phyloP scores from a whole-genome alignment of 306 rosid species.

The Sindora glabra region DNA sequence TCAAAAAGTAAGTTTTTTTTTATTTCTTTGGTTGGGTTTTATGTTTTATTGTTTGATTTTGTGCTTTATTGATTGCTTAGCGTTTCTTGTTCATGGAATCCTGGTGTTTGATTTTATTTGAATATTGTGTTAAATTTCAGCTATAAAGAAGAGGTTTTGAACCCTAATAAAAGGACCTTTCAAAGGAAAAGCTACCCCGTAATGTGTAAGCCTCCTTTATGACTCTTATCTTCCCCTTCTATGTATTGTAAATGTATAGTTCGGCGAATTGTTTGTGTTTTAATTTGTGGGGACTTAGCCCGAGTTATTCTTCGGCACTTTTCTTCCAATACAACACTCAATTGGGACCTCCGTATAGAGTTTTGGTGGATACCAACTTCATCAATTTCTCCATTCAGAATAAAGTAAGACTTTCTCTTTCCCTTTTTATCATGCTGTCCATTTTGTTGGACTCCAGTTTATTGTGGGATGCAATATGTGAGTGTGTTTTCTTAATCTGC shows the following conservation, averaged over 20 bases:
- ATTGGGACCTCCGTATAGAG: constrained; percentile 82
- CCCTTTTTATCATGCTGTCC: neutral
- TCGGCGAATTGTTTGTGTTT: neutral
- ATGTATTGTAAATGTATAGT: neutral
- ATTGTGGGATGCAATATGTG: too few relatives aligned
- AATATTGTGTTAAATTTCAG: constrained; percentile 32
- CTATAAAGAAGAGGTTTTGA: constrained; percentile 70
- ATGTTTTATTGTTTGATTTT: neutral
- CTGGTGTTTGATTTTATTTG: neutral
- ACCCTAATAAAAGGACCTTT: constrained; percentile 59
- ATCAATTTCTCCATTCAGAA: constrained; percentile 93
- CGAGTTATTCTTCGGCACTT: constrained; percentile 68
- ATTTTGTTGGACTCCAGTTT: too few relatives aligned
- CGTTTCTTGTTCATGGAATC: neutral
- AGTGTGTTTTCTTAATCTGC: too few relatives aligned
- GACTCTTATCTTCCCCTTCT: neutral
- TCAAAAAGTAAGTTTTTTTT: constrained; percentile 37
- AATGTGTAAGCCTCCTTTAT: too few relatives aligned
- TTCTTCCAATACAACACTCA: constrained; percentile 82
- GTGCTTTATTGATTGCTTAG: neutral
- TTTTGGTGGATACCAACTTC: constrained; percentile 87
- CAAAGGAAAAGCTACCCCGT: constrained; percentile 65
- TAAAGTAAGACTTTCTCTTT: constrained; percentile 46
- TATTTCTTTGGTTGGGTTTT: too few relatives aligned
- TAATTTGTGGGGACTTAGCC: too few relatives aligned